Evolutionary conservation across 306 rosid species (phyloP).

Genomic region (Ceratonia siliqua): DNA sequence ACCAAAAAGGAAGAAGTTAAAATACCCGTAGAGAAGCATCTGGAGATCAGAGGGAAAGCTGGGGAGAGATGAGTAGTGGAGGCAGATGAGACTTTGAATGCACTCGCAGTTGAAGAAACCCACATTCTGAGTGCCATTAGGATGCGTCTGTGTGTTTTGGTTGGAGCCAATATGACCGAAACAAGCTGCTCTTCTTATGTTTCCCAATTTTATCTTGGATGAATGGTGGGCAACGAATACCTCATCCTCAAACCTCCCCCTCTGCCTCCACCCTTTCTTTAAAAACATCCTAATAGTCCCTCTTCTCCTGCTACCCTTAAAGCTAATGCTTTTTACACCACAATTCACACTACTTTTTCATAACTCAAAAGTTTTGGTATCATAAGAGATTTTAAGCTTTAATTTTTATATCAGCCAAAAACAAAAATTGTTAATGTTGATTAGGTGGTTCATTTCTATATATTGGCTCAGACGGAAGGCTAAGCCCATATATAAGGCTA

Average conservation of each 20-base stretch:
- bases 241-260: constrained; percentile 51
- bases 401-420: no score
- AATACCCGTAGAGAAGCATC: constrained; percentile 82
- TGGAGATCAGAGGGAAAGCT: constrained; percentile 64
- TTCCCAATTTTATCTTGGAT: constrained; percentile 57
- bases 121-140: constrained; percentile 88
- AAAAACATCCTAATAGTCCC: not conserved
- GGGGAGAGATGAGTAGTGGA: constrained; percentile 65
- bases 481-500: no score
- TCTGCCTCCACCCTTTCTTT: constrained; percentile 1
- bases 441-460: no score
- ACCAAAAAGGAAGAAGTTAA: not conserved
- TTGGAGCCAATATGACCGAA: not conserved
- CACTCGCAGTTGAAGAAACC: constrained; percentile 96
- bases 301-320: not conserved
- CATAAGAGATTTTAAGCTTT: no score
- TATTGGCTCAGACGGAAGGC: no score
- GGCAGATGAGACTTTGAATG: constrained; percentile 69
- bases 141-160: not conserved
- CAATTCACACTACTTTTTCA: no score
- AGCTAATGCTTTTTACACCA: no score
- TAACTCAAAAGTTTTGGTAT: no score
- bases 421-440: no score
- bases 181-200: constrained; percentile 17
- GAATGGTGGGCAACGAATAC: constrained; percentile 65